Percentiles rank a stretch among this genome's conserved stretches.
These are phyloP conservation scores for Globisporangium apiculatum DNA, from an alignment of 352 stramenopile genomes.

Conservation along the genomic window DNA sequence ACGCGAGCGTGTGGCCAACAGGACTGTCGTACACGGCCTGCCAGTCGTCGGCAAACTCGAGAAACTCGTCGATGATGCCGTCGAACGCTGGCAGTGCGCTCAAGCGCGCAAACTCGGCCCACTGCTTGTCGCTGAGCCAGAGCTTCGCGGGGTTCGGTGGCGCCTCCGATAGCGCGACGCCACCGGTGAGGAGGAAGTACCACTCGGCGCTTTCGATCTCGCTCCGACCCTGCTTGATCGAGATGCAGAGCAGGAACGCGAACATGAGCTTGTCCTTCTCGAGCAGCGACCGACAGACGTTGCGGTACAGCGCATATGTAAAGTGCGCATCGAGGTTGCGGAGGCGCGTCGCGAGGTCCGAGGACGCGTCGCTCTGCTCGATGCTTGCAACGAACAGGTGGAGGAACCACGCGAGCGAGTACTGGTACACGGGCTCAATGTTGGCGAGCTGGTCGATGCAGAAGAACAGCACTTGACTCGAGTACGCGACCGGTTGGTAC, in stretches of 20 bases:
- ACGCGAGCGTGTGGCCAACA: slow-evolving; percentile 70
- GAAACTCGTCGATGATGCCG: slow-evolving; percentile 78
- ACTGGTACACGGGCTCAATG: slow-evolving; percentile 93
- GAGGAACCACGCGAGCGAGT: slow-evolving; percentile 91
- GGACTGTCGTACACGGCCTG: slow-evolving; percentile 86
- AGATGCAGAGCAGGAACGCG: slow-evolving; percentile 85
- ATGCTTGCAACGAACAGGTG: slow-evolving; percentile 90
- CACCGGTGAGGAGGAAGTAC: slow-evolving; percentile 93
- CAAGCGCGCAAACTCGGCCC: slow-evolving; percentile 91
- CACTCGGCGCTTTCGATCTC: slow-evolving; percentile 84
- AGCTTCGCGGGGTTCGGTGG: slow-evolving; percentile 84
- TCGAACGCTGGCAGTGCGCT: slow-evolving; percentile 68
- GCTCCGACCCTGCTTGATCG: slow-evolving; percentile 76
- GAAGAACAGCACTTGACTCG: slow-evolving; percentile 91
- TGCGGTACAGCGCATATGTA: slow-evolving; percentile 89
- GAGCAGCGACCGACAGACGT: slow-evolving; percentile 89
- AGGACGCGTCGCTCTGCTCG: slow-evolving; percentile 67
- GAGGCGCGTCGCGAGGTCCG: slow-evolving; percentile 70
- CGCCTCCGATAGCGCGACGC: slow-evolving; percentile 85
- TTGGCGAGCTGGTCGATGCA: slow-evolving; percentile 92
- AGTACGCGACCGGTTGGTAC: slow-evolving; percentile 88
- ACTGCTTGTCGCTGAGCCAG: slow-evolving; percentile 91
- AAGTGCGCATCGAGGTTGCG: slow-evolving; percentile 86
- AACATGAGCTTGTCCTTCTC: slow-evolving; percentile 95
- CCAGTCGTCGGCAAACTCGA: slow-evolving; percentile 69